These are phyloP conservation scores for Kregervanrija delftensis DNA, from an alignment of 805 yeast genomes.

Conservation along the genomic window DNA sequence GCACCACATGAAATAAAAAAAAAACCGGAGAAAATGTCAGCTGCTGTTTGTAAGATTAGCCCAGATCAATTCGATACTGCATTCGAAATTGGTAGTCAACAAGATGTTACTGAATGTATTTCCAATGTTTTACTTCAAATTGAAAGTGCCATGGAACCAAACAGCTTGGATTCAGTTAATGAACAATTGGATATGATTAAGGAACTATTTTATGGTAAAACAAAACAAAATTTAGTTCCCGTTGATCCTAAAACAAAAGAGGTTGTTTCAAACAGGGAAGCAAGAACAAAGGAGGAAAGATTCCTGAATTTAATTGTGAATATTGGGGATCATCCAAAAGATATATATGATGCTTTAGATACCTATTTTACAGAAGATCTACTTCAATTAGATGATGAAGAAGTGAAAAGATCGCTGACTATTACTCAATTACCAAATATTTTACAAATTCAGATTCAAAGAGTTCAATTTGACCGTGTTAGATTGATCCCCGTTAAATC, in stretches of 20 bases:
- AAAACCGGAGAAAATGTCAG: slow-evolving; percentile 1
- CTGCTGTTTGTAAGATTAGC: slow-evolving; percentile 33
- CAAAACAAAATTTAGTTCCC: slow-evolving; percentile 68
- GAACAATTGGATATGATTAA: slow-evolving; percentile 84
- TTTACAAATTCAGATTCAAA: slow-evolving; percentile 85
- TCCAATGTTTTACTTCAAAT: slow-evolving; percentile 88
- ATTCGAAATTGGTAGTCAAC: slow-evolving; percentile 81
- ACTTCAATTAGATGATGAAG: slow-evolving; percentile 62
- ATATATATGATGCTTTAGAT: slow-evolving; percentile 87
- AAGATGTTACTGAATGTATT: slow-evolving; percentile 96
- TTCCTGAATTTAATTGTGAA: slow-evolving; percentile 79
- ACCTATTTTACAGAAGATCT: slow-evolving; percentile 71
- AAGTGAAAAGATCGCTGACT: slow-evolving; percentile 66
- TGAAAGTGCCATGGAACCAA: slow-evolving; percentile 79
- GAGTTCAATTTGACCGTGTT: slow-evolving; percentile 83
- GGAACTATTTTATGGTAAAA: slow-evolving; percentile 75
- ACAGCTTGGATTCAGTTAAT: slow-evolving; percentile 54
- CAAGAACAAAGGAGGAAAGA: slow-evolving; percentile 58
- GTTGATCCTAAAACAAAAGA: slow-evolving; percentile 26
- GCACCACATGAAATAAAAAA: no score
- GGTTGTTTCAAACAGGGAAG: slow-evolving; percentile 18
- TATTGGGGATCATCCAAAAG: slow-evolving; percentile 81
- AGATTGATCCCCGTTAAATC: slow-evolving; percentile 73
- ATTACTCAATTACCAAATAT: slow-evolving; percentile 70
- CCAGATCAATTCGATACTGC: slow-evolving; percentile 68